phyloP scores from a whole-genome alignment of 2,329 filamentous ascomycete species.

The Scedosporium minutisporum region DNA sequence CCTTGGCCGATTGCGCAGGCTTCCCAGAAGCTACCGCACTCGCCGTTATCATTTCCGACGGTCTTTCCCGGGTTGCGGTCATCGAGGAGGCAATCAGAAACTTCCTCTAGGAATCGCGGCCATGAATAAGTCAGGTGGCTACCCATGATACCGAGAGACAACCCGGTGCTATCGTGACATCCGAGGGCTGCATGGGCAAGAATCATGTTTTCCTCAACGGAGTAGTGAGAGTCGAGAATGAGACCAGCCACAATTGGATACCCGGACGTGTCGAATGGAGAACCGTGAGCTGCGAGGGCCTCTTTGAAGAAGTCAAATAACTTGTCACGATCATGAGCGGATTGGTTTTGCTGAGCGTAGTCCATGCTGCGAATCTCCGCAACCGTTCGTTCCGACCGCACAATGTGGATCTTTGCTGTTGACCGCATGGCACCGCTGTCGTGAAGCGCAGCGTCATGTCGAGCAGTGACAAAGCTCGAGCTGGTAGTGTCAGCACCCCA shows the following conservation, averaged over 20 bases:
- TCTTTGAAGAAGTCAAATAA: conserved; percentile 29
- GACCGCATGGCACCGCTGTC: conserved; percentile 8
- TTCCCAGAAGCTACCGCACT: conserved; percentile 32
- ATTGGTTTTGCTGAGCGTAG: conserved; percentile 52
- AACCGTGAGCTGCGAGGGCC: conserved; percentile 35
- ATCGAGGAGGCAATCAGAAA: conserved; percentile 38
- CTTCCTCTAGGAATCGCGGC: conserved; percentile 59
- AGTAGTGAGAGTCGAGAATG: conserved; percentile 61
- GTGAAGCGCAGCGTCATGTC: not conserved
- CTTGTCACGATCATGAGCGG: conserved; percentile 45
- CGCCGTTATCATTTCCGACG: conserved; percentile 30
- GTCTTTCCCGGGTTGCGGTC: conserved; percentile 22
- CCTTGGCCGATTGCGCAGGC: conserved; percentile 49
- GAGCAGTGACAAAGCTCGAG: conserved; percentile 10
- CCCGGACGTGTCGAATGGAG: conserved; percentile 18
- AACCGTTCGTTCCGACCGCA: conserved; percentile 56
- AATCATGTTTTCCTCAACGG: conserved; percentile 46
- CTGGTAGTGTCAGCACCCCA: conserved; percentile 60
- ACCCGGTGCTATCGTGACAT: conserved; percentile 35
- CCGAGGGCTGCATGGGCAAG: conserved; percentile 59
- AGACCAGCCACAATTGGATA: conserved; percentile 61
- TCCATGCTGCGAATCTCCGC: conserved; percentile 56
- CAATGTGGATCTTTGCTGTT: conserved; percentile 57
- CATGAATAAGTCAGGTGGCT: conserved; percentile 63
- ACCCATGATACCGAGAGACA: conserved; percentile 62